Evolutionary conservation across 768 basidiomycete genomes (phyloP), one percentile per base, ranked within the genome.

Genomic region (Terana coerulea): DNA sequence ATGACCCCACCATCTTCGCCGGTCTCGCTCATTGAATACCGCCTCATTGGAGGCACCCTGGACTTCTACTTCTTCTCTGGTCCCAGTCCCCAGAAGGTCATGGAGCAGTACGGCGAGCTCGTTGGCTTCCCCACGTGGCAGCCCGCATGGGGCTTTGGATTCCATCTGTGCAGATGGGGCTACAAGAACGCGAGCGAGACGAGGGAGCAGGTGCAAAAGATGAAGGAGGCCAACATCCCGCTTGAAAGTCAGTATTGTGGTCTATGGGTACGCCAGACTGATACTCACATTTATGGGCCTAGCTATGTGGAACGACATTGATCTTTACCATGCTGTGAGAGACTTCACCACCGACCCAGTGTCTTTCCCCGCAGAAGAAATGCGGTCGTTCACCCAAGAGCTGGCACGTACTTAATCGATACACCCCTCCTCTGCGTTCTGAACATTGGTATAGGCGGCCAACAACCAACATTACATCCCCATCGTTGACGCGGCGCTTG

Each of bases 301-400:
- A 84, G 84, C 81, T 39, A 86, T 86, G 75, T 88, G 86, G 86
- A 87, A 83, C 60, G 86, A 88, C 57, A 85, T 88, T 54, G 86
- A 88, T 66, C 55, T 88, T 47, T 88, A 86, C 58, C 80, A 86
- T 58, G 78, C 83, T 24, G 72, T 76, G 28, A 75, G 86, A 15
- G 86, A 85, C 65, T 86, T 87, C 56, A 88, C 86, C 3, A 68
- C 76, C 9, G 85, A 87, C 61, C 84, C 84, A 11, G 75, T 80
- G 31, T 76, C 71, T 40, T 88, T 80, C 71, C 80, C 85, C 5
- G 68, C 63, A n/a, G 72, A 77, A 15, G 77, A 81, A 54, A 66
- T 86, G 59, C 65, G 68, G 24, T 61, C 62, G 41, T 85, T 85
- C 60, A 84, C 82, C 33, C 60, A 63, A 31, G 74, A 79, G 49